These are phyloP conservation scores for Aspergillus nanangensis DNA, from an alignment of 495 filamentous ascomycete genomes.

Conservation along the genomic window DNA sequence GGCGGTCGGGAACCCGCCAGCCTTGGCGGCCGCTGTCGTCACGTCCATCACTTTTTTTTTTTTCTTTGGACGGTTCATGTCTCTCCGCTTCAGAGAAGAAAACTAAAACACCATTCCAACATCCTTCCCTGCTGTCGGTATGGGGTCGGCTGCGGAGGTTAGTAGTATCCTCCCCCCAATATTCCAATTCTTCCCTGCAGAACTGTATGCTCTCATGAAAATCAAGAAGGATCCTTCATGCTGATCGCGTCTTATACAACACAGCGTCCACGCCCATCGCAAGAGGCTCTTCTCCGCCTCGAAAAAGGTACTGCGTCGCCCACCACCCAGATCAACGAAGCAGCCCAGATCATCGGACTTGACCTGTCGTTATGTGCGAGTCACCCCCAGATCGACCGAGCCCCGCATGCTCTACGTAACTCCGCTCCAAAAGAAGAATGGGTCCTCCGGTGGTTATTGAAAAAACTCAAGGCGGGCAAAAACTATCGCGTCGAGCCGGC, in stretches of 20 bases:
- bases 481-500: slow-evolving; percentile 39
- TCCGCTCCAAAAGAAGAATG: slow-evolving; percentile 57
- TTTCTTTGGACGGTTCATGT: slow-evolving; percentile 15
- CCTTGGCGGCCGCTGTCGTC: slow-evolving; percentile 14
- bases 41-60: slow-evolving; percentile 9
- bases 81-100: background rate
- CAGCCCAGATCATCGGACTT: slow-evolving; percentile 45
- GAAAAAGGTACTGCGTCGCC: slow-evolving; percentile 45
- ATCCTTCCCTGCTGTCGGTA: slow-evolving; percentile 11
- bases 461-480: slow-evolving; percentile 46
- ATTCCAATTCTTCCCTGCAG: background rate
- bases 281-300: slow-evolving; percentile 47
- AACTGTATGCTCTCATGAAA: too few species aligned
- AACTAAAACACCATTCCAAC: background rate
- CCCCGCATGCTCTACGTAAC: slow-evolving; percentile 19
- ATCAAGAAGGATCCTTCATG: background rate
- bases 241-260: background rate
- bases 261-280: slow-evolving; percentile 40
- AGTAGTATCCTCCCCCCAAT: too few species aligned
- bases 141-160: slow-evolving; percentile 42
- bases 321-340: slow-evolving; percentile 37
- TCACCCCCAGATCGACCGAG: slow-evolving; percentile 27
- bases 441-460: slow-evolving; percentile 64
- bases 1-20: slow-evolving; percentile 44
- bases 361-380: slow-evolving; percentile 34